These are phyloP conservation scores for Scutellaria baicalensis DNA, from an alignment of 257 asterid species.

Conservation along the genomic window DNA sequence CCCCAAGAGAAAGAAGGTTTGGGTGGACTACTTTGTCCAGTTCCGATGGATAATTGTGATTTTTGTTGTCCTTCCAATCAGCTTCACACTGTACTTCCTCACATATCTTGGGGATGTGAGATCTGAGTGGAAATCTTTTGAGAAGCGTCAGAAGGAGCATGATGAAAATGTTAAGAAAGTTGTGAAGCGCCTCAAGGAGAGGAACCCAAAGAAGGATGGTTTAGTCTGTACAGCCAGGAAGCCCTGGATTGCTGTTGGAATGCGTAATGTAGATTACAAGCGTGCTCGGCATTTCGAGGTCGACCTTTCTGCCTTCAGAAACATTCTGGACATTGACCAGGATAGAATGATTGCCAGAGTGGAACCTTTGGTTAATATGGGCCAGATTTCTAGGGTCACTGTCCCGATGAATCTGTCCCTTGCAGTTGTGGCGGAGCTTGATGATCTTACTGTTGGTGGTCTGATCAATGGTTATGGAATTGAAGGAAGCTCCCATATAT, in stretches of 20 bases:
- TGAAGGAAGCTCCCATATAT: slow-evolving; percentile 93
- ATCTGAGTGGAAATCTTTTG: slow-evolving; percentile 71
- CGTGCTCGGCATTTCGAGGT: slow-evolving; percentile 94
- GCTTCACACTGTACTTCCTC: slow-evolving; percentile 67
- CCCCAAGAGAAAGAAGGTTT: slow-evolving; percentile 83
- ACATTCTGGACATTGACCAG: slow-evolving; percentile 60
- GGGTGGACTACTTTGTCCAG: slow-evolving; percentile 78
- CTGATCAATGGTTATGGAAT: slow-evolving; percentile 92
- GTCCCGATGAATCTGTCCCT: slow-evolving; percentile 84
- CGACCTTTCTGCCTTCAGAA: slow-evolving; percentile 84
- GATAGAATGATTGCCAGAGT: slow-evolving; percentile 82
- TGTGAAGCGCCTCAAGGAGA: slow-evolving; percentile 39
- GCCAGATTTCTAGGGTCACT: slow-evolving; percentile 77
- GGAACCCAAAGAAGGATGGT: slow-evolving; percentile 45
- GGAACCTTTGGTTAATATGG: slow-evolving; percentile 96
- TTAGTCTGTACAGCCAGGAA: slow-evolving; percentile 93
- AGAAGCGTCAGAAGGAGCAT: slow-evolving; percentile 48
- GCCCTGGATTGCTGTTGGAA: slow-evolving; percentile 76
- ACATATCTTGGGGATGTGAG: slow-evolving; percentile 70
- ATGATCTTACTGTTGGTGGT: slow-evolving; percentile 95
- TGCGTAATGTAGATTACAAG: slow-evolving; percentile 92
- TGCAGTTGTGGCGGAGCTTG: slow-evolving; percentile 96
- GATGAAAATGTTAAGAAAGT: slow-evolving; percentile 41
- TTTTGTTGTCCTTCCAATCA: slow-evolving; percentile 79
- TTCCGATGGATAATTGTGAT: slow-evolving; percentile 91